Conservation (phyloP, 306 rosid genomes). For the Malus domestica region DNA sequence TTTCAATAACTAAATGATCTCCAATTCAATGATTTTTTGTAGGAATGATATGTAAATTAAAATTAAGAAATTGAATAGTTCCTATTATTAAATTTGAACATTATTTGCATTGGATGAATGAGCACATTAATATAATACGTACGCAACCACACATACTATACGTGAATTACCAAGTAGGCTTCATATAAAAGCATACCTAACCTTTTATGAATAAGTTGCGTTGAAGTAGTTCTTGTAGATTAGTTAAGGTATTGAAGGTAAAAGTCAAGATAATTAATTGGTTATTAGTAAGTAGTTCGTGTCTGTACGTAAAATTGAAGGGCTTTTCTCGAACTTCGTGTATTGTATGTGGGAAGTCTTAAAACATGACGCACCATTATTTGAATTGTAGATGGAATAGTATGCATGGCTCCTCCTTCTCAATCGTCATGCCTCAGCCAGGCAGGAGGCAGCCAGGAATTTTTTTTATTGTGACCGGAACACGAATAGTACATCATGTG, state of each 20-base stretch:
- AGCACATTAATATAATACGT: too few species aligned
- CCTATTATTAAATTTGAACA: too few species aligned
- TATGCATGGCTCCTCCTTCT: neutral
- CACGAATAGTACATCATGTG: accelerated
- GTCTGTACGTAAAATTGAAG: neutral
- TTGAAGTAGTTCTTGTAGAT: neutral
- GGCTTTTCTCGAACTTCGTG: neutral
- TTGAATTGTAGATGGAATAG: neutral
- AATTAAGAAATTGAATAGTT: too few species aligned
- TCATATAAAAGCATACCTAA: too few species aligned
- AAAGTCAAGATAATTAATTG: neutral
- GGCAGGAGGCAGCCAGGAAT: neutral
- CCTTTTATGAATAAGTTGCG: neutral
- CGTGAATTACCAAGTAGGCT: too few species aligned
- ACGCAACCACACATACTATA: too few species aligned
- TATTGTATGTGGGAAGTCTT: neutral
- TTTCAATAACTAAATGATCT: too few species aligned
- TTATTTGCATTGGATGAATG: too few species aligned
- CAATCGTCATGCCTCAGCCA: neutral
- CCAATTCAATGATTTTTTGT: too few species aligned
- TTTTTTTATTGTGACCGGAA: too few species aligned
- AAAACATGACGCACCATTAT: neutral
- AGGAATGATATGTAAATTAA: too few species aligned
- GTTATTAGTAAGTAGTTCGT: neutral
- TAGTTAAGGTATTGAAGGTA: neutral